Evolutionary conservation across 305 asterid species (phyloP), one percentile per base, ranked within the genome.

Genomic region (Fraxinus angustifolia): DNA sequence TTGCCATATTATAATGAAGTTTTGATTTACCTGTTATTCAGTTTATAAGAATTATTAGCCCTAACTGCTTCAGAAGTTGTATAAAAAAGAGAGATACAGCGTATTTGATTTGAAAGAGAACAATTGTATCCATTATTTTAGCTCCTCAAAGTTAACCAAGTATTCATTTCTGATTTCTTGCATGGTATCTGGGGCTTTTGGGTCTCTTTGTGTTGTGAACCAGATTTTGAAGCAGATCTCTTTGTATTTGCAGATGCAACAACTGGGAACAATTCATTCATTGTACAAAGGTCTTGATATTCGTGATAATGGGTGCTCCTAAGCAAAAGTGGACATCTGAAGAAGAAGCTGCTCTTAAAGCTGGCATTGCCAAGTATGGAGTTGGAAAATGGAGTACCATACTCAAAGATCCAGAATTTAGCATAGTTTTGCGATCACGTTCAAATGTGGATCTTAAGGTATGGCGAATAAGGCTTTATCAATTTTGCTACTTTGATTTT

Each of bases 391-490:
- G 99, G 99, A 96, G 99, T 81, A 91, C 94, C 68, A 96, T 96
- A 77, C 98, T 96, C 72, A 96, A 94, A 84, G 99, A 96, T 86
- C 97, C 92, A 74, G 94, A 93, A 82, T 94, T 94, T 86, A 91
- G 92, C 84, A 8, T 76, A 11, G 85, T 92, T 79, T 87, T 96
- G 91, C 87, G 83, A 10, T 83, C 94, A 33, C 99, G 99, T 75
- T 96, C 99, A 76, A 96, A 96, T 87, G 99, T 96, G 78, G 99
- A 96, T 88, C 97, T 96, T 77, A 94, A 96, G 97, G 99, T 96
- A 85, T 77, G 53, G 36, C 65, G 4, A 82, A 7, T 35, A 16
- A 12, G 70, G 53, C 30, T 73, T 78, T 82, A 31, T 58, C 75
- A 72, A 21, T 26, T 31, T 58, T 79, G 48, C 79, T 8, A 35